Conservation (phyloP, 805 yeast species). For the Starmerella apis region DNA sequence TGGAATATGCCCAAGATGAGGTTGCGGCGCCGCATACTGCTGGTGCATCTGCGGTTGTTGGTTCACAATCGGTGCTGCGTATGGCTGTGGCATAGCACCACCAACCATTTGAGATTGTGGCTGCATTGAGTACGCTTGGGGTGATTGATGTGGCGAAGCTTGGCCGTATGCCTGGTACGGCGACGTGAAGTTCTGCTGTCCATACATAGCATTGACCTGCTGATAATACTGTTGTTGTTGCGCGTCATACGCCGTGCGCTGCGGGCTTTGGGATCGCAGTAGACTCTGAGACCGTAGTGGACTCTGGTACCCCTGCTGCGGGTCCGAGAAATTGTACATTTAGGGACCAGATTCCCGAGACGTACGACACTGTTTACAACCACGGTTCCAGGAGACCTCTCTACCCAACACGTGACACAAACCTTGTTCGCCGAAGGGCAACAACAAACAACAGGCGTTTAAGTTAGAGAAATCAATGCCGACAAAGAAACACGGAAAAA, state of each 20-base stretch:
- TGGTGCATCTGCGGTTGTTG: neutral
- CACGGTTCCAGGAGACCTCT: neutral
- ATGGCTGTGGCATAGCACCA: constrained; percentile 5
- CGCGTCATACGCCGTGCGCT: constrained; percentile 6
- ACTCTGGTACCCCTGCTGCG: constrained; percentile 7
- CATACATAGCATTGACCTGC: constrained; percentile 10
- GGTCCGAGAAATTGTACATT: constrained; percentile 4
- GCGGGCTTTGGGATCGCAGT: constrained; percentile 11
- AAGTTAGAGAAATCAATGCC: too few species aligned
- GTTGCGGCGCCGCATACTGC: neutral
- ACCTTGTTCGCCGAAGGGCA: neutral
- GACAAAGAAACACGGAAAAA: too few species aligned
- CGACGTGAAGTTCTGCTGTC: constrained; percentile 9
- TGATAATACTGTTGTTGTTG: constrained; percentile 16
- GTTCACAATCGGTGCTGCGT: neutral
- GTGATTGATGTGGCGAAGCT: neutral
- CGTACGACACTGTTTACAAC: constrained; percentile 3
- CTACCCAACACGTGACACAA: neutral
- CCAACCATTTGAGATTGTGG: neutral
- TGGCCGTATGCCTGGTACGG: constrained; percentile 9
- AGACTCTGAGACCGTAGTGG: constrained; percentile 15
- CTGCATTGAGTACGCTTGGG: neutral
- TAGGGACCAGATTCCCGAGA: neutral
- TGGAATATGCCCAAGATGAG: constrained; percentile 5
- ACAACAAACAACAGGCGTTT: too few species aligned